Evolutionary conservation across 2,329 filamentous ascomycete genomes (phyloP), one percentile per base, ranked within the genome.

Genomic region (Zelopaecilomyces penicillatus): DNA sequence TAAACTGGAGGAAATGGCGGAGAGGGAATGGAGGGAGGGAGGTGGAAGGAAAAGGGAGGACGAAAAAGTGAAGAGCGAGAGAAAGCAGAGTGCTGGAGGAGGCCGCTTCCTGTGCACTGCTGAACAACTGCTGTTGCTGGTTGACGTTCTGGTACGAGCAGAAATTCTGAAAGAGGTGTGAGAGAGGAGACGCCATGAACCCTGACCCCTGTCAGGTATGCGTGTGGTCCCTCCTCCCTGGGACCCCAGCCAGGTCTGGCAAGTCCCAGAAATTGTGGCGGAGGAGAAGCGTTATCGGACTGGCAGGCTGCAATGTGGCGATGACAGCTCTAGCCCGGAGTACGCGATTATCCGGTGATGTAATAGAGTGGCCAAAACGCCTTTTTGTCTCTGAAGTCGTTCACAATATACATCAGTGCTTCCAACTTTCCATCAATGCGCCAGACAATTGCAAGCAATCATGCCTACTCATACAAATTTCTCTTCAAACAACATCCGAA

Each of bases 201-300:
- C 44, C 42, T 44, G 32, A 38, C 45, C 45, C 38, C 37, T 47
- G 45, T 34, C 43, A 33, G 11, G 12, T 30, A 6, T 37, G 5
- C 30, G 10, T n/a, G 30, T 31, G 26, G 40, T 36, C 35, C 38
- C 38, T 43, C 38, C 42, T 29, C 33, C 41, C 38, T 41, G 12
- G 12, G 28, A 39, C 26, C 37, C 32, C 45, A 37, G 42, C 42
- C 34, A 30, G 42, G 12, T 39, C 37, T 37, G 40, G 40, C 41
- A 43, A 39, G 36, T 28, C 39, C 36, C 28, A 27, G n/a, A 26
- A 30, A 12, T 27, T 39, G 44, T 46, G 44, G 44, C 39, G 44
- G 42, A 28, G 27, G 12, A 42, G 44, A 39, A 35, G 44, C 44
- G 44, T 41, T 42, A 31, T 46, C 44, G 39, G 45, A 44, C 42